Conservation (phyloP, 257 asterid genomes). For the Fraxinus americana region DNA sequence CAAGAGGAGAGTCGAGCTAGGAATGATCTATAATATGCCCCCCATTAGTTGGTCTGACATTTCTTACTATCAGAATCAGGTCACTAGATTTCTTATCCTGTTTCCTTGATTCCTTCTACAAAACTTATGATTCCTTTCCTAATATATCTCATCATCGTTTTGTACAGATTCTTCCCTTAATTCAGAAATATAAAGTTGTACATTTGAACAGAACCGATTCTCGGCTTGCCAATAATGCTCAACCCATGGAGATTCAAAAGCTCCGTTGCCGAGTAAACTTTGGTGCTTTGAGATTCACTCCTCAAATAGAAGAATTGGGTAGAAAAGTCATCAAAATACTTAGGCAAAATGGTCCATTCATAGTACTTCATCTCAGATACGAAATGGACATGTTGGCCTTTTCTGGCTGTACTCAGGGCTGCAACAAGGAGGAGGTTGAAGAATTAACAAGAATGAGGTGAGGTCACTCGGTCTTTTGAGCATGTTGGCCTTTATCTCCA, state of each 20-base stretch:
- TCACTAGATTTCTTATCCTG: constrained; percentile 23
- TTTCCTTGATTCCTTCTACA: neutral
- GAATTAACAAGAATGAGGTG: constrained; percentile 96
- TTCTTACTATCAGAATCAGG: constrained; percentile 88
- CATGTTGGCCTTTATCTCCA: neutral
- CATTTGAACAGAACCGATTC: constrained; percentile 91
- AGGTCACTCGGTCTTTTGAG: neutral
- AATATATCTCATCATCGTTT: constrained; percentile 19
- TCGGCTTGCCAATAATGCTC: constrained; percentile 89
- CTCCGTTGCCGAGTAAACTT: constrained; percentile 94
- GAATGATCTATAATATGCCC: constrained; percentile 73
- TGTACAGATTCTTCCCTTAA: constrained; percentile 83
- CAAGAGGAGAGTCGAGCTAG: constrained; percentile 81
- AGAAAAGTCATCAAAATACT: constrained; percentile 76
- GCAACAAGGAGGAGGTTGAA: constrained; percentile 74
- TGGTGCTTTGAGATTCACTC: constrained; percentile 74
- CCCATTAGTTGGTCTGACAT: constrained; percentile 97
- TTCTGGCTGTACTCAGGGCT: constrained; percentile 97
- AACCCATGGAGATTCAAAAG: constrained; percentile 85
- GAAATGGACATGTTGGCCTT: constrained; percentile 99
- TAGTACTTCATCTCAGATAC: constrained; percentile 94
- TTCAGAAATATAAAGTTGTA: constrained; percentile 87
- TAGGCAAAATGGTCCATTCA: constrained; percentile 80
- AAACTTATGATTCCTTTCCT: constrained; percentile 11
- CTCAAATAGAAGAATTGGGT: constrained; percentile 94